Percentiles rank a stretch among this genome's conserved stretches.
Conservation (phyloP, 306 rosid species). For the Sechiopsis laciniata region DNA sequence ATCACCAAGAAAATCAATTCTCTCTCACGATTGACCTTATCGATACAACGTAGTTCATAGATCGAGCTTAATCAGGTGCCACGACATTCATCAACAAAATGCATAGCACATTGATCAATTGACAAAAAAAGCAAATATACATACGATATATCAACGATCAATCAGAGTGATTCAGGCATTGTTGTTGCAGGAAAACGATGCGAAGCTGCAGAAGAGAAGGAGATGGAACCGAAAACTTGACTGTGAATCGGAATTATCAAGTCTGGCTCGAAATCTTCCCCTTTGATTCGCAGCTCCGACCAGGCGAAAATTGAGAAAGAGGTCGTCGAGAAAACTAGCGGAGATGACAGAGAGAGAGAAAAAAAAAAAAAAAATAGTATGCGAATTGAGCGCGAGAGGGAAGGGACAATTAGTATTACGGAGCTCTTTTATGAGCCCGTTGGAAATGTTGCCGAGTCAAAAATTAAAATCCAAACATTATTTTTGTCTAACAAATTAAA, state of each 20-base stretch:
- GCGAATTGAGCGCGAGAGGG: constrained; percentile 66
- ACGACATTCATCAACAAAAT: constrained; percentile 10
- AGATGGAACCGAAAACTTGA: constrained; percentile 22
- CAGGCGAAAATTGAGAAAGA: constrained; percentile 22
- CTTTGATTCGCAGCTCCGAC: constrained; percentile 23
- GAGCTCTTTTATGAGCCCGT: constrained; percentile 28
- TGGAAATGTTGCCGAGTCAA: constrained; percentile 41
- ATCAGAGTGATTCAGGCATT: constrained; percentile 21
- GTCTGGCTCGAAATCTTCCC: constrained; percentile 17
- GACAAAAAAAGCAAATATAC: background rate
- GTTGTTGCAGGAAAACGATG: constrained; percentile 11
- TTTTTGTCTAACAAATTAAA: background rate
- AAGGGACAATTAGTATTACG: constrained; percentile 30
- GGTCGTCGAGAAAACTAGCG: constrained; percentile 26
- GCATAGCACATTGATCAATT: constrained; percentile 8
- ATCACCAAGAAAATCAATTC: constrained; percentile 17
- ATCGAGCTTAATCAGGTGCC: constrained; percentile 17
- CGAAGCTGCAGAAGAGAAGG: background rate
- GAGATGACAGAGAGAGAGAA: constrained; percentile 12
- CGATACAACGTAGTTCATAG: constrained; percentile 13
- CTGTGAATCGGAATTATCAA: constrained; percentile 19
- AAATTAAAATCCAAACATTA: constrained; percentile 26
- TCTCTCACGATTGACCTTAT: constrained; percentile 23
- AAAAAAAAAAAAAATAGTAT: background rate
- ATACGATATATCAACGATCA: background rate